Conservation (phyloP, 1,139 yeast genomes). For the Sugiyamaella sp. region DNA sequence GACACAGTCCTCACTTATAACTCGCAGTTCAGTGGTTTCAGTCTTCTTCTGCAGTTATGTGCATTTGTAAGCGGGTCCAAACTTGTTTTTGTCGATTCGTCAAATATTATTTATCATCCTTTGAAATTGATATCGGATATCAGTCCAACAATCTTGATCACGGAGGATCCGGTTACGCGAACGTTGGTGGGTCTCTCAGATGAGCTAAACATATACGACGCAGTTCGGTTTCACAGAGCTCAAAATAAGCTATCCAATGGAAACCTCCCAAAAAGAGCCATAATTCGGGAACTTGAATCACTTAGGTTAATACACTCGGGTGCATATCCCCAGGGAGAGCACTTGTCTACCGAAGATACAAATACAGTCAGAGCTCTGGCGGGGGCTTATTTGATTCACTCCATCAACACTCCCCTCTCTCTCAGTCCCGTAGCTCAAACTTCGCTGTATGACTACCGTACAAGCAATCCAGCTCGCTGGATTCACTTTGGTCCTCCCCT, state of each 20-base stretch:
- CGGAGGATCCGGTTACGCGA: constrained; percentile 38
- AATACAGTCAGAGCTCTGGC: constrained; percentile 40
- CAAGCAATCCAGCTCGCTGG: constrained; percentile 22
- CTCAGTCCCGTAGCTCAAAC: constrained; percentile 46
- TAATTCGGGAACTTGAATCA: constrained; percentile 33
- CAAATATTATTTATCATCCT: constrained; percentile 32
- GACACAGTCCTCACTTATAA: constrained; percentile 41
- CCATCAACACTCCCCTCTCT: constrained; percentile 37
- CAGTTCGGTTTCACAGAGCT: constrained; percentile 32
- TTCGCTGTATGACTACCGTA: constrained; percentile 43
- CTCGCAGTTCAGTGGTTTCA: constrained; percentile 35
- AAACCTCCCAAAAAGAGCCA: constrained; percentile 33
- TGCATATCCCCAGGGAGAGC: constrained; percentile 19
- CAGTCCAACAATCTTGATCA: constrained; percentile 37
- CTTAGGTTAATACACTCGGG: constrained; percentile 40
- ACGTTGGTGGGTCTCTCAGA: constrained; percentile 34
- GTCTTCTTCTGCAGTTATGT: constrained; percentile 38
- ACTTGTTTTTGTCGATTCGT: constrained; percentile 37
- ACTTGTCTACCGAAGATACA: constrained; percentile 37
- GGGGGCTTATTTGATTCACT: constrained; percentile 43
- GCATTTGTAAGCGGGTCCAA: constrained; percentile 39
- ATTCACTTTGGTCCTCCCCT: constrained; percentile 43
- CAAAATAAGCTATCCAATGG: constrained; percentile 33
- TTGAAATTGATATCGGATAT: constrained; percentile 28
- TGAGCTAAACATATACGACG: constrained; percentile 24